phyloP scores from a whole-genome alignment of 2,329 filamentous ascomycete species.

The Scedosporium minutisporum region DNA sequence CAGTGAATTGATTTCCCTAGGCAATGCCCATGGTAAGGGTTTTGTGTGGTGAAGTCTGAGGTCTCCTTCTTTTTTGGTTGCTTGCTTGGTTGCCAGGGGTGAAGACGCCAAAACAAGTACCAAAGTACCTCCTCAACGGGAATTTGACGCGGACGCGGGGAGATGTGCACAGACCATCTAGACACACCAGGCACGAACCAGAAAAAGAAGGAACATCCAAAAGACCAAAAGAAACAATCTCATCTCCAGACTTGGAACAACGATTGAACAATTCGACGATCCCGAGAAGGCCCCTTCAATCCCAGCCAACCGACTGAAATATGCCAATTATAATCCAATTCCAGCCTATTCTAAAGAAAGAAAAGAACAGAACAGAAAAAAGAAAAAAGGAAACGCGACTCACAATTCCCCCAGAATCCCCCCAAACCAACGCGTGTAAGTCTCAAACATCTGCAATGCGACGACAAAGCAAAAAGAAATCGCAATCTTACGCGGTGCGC shows the following conservation, averaged over 20 bases:
- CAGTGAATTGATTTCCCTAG: too few relatives aligned
- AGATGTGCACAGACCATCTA: neutral
- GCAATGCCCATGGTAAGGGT: too few relatives aligned
- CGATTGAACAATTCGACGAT: neutral
- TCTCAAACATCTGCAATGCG: neutral
- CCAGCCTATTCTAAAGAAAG: neutral
- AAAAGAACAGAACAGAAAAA: neutral
- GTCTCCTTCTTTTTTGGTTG: neutral
- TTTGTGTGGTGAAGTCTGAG: neutral
- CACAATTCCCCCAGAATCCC: neutral
- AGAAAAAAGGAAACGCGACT: constrained; percentile 2
- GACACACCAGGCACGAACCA: neutral
- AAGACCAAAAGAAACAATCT: neutral
- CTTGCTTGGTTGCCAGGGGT: neutral
- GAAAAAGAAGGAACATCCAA: neutral
- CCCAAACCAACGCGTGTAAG: neutral
- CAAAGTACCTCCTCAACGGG: neutral
- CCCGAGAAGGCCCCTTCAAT: too few relatives aligned
- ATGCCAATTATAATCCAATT: too few relatives aligned
- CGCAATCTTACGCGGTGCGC: neutral
- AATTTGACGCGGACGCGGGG: neutral
- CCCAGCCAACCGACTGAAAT: too few relatives aligned
- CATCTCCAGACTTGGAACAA: neutral
- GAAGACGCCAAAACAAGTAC: neutral
- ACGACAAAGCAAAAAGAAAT: neutral